A percentile compares a stretch with the other conserved stretches of the same genome.
These are phyloP conservation scores for Boletus bicolor DNA, from an alignment of 768 basidiomycete species.

Conservation along the genomic window DNA sequence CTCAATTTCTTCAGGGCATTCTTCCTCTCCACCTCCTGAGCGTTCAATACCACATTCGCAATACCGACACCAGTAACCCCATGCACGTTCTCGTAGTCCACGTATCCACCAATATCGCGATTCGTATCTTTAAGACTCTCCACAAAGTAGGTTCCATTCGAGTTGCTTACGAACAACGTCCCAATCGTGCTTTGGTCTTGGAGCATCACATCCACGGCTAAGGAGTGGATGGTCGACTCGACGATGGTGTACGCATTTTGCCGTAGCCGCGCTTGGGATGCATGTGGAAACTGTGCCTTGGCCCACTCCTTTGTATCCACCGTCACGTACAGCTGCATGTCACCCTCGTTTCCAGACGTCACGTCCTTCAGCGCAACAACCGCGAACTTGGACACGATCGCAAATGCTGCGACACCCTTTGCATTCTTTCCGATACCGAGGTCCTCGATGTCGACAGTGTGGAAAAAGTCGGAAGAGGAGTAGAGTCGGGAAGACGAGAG, in stretches of 20 bases:
- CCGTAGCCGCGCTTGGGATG: constrained; percentile 68
- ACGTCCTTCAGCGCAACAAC: constrained; percentile 85
- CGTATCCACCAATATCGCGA: constrained; percentile 81
- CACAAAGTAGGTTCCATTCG: constrained; percentile 94
- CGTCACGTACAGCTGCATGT: constrained; percentile 85
- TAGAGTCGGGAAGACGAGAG: constrained; percentile 68
- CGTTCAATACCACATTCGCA: constrained; percentile 83
- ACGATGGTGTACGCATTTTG: constrained; percentile 97
- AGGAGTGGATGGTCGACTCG: constrained; percentile 88
- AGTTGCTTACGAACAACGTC: constrained; percentile 93
- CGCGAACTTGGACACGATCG: constrained; percentile 89
- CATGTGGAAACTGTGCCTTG: constrained; percentile 90
- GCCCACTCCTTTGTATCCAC: constrained; percentile 84
- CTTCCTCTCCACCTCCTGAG: constrained; percentile 76
- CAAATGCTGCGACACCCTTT: constrained; percentile 87
- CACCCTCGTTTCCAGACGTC: constrained; percentile 49
- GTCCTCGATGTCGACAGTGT: constrained; percentile 63
- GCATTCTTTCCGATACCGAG: constrained; percentile 84
- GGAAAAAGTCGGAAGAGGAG: constrained; percentile 85
- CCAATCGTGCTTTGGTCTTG: constrained; percentile 66
- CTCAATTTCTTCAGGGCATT: constrained; percentile 68
- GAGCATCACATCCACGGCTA: constrained; percentile 90
- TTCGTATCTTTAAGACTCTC: constrained; percentile 91
- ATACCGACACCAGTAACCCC: constrained; percentile 89
- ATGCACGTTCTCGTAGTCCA: constrained; percentile 88